Conservation (phyloP, 345 rosid species). For the Gossypium thurberi region DNA sequence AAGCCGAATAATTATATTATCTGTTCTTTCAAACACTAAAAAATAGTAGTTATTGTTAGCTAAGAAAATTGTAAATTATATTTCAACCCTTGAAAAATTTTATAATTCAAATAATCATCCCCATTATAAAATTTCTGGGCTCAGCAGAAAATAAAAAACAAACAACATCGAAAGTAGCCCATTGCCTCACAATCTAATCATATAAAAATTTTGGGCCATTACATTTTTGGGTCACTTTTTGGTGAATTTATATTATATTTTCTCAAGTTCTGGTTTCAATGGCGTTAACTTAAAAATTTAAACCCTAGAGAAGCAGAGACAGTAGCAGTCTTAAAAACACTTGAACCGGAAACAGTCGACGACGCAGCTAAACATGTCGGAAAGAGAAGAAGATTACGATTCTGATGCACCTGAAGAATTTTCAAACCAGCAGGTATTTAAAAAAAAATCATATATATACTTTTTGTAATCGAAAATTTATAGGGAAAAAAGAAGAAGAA, state of each 20-base stretch:
- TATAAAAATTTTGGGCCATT: not conserved
- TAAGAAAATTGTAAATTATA: too few species aligned
- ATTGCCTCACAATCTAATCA: not conserved
- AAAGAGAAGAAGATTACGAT: conserved; percentile 41
- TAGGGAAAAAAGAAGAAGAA: too few species aligned
- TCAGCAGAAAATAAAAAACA: too few species aligned
- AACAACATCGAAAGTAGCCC: not conserved
- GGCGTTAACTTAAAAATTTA: too few species aligned
- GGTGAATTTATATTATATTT: not conserved
- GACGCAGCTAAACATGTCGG: conserved; percentile 32
- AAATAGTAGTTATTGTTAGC: too few species aligned
- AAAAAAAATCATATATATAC: not conserved
- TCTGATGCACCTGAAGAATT: conserved; percentile 80
- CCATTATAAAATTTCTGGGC: too few species aligned
- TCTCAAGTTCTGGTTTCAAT: not conserved
- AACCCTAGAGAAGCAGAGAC: not conserved
- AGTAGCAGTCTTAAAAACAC: not conserved
- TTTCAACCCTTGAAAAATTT: too few species aligned
- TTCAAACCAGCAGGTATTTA: conserved; percentile 61
- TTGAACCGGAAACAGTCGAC: not conserved
- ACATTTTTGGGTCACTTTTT: not conserved
- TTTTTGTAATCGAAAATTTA: not conserved
- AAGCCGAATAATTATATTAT: too few species aligned
- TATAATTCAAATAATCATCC: too few species aligned
- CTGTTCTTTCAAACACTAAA: too few species aligned